A percentile compares a stretch with the other conserved stretches of the same genome.
These are phyloP conservation scores for Saccharomycopsis hybrid DNA, from an alignment of 1,139 yeast species.

Conservation along the genomic window DNA sequence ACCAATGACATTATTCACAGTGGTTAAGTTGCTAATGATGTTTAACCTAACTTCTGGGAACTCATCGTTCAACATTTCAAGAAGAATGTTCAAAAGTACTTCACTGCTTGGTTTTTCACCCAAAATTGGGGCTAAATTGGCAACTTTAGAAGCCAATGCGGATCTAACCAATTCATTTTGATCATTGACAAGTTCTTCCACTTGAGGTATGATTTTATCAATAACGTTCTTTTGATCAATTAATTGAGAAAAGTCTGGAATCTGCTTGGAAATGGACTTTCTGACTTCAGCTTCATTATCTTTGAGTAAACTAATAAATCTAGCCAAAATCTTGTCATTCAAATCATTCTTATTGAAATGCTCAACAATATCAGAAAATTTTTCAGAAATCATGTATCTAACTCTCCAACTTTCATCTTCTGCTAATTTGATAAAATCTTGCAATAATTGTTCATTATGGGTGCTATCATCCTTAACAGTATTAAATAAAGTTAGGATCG, in stretches of 20 bases:
- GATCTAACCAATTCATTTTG: conserved; percentile 91
- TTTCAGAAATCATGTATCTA: conserved; percentile 93
- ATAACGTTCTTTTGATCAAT: conserved; percentile 48
- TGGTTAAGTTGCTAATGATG: conserved; percentile 84
- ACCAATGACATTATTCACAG: conserved; percentile 92
- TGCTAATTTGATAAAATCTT: conserved; percentile 60
- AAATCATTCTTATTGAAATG: conserved; percentile 52
- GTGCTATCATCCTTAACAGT: conserved; percentile 43
- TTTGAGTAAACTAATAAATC: conserved; percentile 70
- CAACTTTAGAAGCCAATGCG: conserved; percentile 81
- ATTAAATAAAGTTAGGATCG: conserved; percentile 61
- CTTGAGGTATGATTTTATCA: conserved; percentile 73
- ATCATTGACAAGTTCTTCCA: conserved; percentile 80
- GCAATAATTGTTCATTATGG: conserved; percentile 56
- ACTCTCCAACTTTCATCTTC: conserved; percentile 97
- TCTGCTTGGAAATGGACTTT: conserved; percentile 87
- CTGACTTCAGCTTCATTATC: conserved; percentile 97
- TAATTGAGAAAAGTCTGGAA: conserved; percentile 69
- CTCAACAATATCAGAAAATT: conserved; percentile 67
- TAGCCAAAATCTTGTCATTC: conserved; percentile 56
- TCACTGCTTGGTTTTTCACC: conserved; percentile 83
- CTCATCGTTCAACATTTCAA: conserved; percentile 93
- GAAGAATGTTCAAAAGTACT: conserved; percentile 76
- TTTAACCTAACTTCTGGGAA: conserved; percentile 94
- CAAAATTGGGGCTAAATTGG: conserved; percentile 80